A percentile compares a stretch with the other conserved stretches of the same genome.
These are phyloP conservation scores for Phellopilus nigrolimitatus DNA, from an alignment of 1,284 basidiomycete species.

Conservation along the genomic window DNA sequence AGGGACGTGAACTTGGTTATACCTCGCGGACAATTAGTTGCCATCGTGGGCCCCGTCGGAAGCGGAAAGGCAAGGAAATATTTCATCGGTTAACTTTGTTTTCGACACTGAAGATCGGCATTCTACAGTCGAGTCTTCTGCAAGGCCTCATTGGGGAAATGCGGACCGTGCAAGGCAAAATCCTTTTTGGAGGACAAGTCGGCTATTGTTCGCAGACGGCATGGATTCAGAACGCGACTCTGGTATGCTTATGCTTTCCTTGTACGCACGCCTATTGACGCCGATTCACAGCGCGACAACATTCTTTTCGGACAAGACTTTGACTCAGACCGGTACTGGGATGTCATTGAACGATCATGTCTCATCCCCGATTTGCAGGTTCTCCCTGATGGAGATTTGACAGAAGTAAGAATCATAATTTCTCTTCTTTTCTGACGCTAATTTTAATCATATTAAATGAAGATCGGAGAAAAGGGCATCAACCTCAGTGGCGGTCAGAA, in stretches of 20 bases:
- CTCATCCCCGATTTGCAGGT: constrained; percentile 78
- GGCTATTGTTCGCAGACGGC: constrained; percentile 54
- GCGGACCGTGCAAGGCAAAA: constrained; percentile 56
- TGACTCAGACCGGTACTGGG: constrained; percentile 76
- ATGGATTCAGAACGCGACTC: constrained; percentile 45
- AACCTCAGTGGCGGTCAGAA: constrained; percentile 81
- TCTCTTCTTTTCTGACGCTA: background rate
- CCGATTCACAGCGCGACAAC: constrained; percentile 78
- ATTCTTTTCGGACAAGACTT: constrained; percentile 82
- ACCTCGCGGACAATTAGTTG: constrained; percentile 69
- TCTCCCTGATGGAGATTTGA: constrained; percentile 78
- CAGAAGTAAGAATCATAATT: constrained; percentile 28
- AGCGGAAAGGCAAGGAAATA: too few species aligned
- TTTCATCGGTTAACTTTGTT: too few species aligned
- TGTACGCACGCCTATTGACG: constrained; percentile 23
- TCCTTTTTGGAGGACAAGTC: constrained; percentile 56
- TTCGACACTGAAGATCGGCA: too few species aligned
- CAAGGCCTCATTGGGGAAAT: constrained; percentile 82
- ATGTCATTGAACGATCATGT: constrained; percentile 69
- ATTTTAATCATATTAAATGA: background rate
- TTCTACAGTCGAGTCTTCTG: too few species aligned
- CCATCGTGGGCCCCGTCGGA: constrained; percentile 71
- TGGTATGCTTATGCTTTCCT: too few species aligned
- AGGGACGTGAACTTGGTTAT: constrained; percentile 59
- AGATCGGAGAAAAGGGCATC: constrained; percentile 46